Evolutionary conservation across 202 grass and related monocot genomes (phyloP).

Genomic region (Schoenoplectus tabernaemontani): DNA sequence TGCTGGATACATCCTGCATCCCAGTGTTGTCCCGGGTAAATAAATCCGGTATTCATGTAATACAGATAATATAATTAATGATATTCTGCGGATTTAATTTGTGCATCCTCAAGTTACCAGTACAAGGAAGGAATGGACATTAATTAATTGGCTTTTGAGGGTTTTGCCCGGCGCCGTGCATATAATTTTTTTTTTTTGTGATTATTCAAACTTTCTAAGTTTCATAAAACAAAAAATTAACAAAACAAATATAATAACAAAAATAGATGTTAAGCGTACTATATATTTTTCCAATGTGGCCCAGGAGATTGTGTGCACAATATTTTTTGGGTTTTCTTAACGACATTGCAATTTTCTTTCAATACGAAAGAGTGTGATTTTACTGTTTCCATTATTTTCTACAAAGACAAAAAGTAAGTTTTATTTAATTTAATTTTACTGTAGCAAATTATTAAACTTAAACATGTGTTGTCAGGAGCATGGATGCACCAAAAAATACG

Average conservation of each 20-base stretch:
- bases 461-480: too few species aligned
- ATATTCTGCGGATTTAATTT: conserved; percentile 2
- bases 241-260: too few species aligned
- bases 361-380: background rate
- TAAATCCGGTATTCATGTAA: conserved; percentile 14
- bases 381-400: background rate
- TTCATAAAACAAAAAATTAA: background rate
- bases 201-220: background rate
- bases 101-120: background rate
- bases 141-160: background rate
- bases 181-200: background rate
- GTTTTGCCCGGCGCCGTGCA: background rate
- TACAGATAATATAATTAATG: background rate
- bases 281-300: too few species aligned
- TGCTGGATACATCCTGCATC: background rate
- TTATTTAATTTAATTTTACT: background rate
- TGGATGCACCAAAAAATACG: background rate
- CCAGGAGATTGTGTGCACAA: too few species aligned
- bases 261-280: too few species aligned
- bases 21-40: background rate
- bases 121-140: background rate
- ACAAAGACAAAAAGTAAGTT: background rate
- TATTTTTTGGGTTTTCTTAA: background rate
- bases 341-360: background rate
- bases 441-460: too few species aligned